A percentile compares a stretch with the other conserved stretches of the same genome.
phyloP scores from a whole-genome alignment of 768 basidiomycete species.

The Lentinula detonsa region DNA sequence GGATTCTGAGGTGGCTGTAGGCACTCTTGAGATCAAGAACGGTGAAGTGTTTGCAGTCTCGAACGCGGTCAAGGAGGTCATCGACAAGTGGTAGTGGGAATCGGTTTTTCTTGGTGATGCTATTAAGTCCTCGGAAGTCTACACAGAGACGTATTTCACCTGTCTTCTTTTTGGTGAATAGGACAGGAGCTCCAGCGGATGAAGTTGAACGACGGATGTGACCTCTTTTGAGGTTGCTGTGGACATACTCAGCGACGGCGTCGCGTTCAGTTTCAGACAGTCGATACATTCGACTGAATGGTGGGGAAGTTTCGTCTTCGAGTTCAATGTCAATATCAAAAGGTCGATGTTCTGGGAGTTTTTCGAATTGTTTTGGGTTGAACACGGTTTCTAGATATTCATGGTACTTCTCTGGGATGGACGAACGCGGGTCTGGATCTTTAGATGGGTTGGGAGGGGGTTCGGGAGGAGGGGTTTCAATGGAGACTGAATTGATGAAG shows the following conservation, averaged over 20 bases:
- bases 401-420: no score
- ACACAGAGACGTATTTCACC: constrained; percentile 18
- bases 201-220: constrained; percentile 20
- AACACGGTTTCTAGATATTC: no score
- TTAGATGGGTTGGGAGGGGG: no score
- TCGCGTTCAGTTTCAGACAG: constrained; percentile 21
- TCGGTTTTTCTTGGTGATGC: constrained; percentile 21
- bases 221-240: constrained; percentile 21
- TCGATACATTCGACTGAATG: constrained; percentile 23
- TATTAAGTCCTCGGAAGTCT: constrained; percentile 13
- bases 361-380: constrained; percentile 4
- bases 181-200: constrained; percentile 14
- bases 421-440: no score
- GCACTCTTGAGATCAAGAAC: no score
- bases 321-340: constrained; percentile 27
- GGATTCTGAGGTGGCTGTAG: no score
- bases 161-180: constrained; percentile 20
- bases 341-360: constrained; percentile 19
- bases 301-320: constrained; percentile 20
- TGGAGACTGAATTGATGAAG: no score
- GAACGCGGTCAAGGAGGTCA: constrained; percentile 19
- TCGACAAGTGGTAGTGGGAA: constrained; percentile 26
- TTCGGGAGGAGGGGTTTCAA: no score
- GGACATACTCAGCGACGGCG: constrained; percentile 22
- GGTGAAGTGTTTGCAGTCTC: no score